phyloP scores from a whole-genome alignment of 352 stramenopile genomes.

The Stramenopiles sp. region DNA sequence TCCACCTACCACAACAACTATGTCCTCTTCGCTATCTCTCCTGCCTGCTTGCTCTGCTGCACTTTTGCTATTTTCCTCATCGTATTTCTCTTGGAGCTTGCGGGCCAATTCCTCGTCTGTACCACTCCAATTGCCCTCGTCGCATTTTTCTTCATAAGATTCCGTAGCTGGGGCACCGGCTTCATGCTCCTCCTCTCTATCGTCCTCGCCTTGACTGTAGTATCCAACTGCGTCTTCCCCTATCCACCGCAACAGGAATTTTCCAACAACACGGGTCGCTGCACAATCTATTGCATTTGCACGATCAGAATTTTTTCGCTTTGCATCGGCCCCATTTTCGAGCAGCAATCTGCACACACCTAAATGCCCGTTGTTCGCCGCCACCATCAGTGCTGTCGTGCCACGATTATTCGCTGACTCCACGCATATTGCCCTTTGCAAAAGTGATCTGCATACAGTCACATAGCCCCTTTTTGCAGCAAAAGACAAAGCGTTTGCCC shows the following conservation, averaged over 20 bases:
- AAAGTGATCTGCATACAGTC: neutral
- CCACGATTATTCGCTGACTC: conserved; percentile 7
- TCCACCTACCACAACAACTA: too few relatives aligned
- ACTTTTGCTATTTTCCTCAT: too few relatives aligned
- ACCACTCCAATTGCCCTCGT: too few relatives aligned
- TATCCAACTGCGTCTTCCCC: neutral
- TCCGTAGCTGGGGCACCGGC: neutral
- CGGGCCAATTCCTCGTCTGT: too few relatives aligned
- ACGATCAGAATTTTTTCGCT: neutral
- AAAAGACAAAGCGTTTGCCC: neutral
- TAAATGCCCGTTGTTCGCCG: conserved; percentile 5
- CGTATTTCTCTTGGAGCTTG: too few relatives aligned
- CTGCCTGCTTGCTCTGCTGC: too few relatives aligned
- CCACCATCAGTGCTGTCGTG: conserved; percentile 5
- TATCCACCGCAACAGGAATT: neutral
- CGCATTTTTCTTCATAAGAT: neutral
- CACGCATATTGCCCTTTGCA: neutral
- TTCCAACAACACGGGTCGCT: neutral
- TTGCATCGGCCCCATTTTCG: neutral
- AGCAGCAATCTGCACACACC: neutral
- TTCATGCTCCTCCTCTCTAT: neutral
- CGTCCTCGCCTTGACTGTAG: neutral
- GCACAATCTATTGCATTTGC: conserved; percentile 9
- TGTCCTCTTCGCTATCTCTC: too few relatives aligned
- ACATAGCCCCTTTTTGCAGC: neutral